Percentiles rank a stretch among this genome's conserved stretches.
Evolutionary conservation across 1,284 basidiomycete species (phyloP).

Genomic region (Mrakiaceae sp.): DNA sequence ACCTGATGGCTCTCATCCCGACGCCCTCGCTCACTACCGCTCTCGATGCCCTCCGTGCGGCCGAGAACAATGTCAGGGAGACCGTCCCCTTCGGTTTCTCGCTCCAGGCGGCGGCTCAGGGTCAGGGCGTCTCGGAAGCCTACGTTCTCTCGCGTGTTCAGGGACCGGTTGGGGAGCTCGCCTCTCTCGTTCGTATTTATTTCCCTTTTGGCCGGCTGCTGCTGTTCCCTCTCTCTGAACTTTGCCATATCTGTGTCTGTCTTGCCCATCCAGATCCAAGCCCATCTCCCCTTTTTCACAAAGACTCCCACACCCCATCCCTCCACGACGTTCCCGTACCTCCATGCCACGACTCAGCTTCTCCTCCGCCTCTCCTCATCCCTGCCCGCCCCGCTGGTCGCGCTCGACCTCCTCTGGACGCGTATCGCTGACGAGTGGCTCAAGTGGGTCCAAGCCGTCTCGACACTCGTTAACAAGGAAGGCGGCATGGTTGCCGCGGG

Average conservation of each 20-base stretch:
- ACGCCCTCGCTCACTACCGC: slow-evolving; percentile 12
- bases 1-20: slow-evolving; percentile 9
- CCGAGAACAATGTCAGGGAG: background rate
- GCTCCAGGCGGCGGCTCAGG: background rate
- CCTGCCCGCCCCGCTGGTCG: background rate
- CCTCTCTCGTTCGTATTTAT: slow-evolving; percentile 2
- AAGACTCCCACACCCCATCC: background rate
- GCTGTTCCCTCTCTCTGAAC: background rate
- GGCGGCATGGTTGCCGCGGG: slow-evolving; percentile 14
- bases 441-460: slow-evolving; percentile 1
- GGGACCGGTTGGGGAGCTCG: slow-evolving; percentile 6
- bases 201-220: background rate
- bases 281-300: slow-evolving; percentile 13
- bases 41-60: slow-evolving; percentile 11
- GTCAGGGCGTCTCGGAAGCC: slow-evolving; percentile 4
- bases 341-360: slow-evolving; percentile 1
- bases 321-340: slow-evolving; percentile 11
- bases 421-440: slow-evolving; percentile 11
- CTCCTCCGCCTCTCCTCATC: slow-evolving; percentile 3
- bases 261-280: slow-evolving; percentile 4
- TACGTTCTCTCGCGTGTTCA: slow-evolving; percentile 11
- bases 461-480: slow-evolving; percentile 1
- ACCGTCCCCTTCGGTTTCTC: slow-evolving; percentile 14
- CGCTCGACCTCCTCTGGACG: slow-evolving; percentile 10
- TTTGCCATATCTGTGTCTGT: background rate